These are phyloP conservation scores for Nissolia schottii DNA, from an alignment of 306 rosid species.

Conservation along the genomic window DNA sequence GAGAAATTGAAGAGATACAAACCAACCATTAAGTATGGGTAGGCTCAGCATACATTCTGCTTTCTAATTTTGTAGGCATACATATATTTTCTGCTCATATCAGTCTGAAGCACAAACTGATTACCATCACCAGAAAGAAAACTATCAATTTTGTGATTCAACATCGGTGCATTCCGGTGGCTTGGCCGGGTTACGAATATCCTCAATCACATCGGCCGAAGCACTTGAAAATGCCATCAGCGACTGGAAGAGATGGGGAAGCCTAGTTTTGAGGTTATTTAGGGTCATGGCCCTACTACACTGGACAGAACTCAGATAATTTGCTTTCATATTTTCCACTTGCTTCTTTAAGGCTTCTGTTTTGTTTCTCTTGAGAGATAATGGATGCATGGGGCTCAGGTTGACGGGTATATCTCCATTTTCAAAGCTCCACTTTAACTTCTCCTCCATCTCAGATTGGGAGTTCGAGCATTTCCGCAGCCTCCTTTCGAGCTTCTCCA, in stretches of 20 bases:
- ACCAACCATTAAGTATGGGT: neutral
- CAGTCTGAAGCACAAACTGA: neutral
- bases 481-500: constrained; percentile 53
- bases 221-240: constrained; percentile 55
- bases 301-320: constrained; percentile 50
- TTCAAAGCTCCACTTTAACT: constrained; percentile 25
- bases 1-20: constrained; percentile 9
- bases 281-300: constrained; percentile 48
- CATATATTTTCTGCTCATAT: constrained; percentile 14
- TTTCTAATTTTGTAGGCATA: constrained; percentile 1
- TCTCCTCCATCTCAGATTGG: constrained; percentile 47
- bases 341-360: constrained; percentile 61
- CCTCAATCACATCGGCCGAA: constrained; percentile 55
- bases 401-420: constrained; percentile 28
- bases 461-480: constrained; percentile 45
- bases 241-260: constrained; percentile 65
- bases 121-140: neutral
- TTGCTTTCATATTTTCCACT: constrained; percentile 48
- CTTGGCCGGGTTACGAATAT: constrained; percentile 23
- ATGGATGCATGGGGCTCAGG: constrained; percentile 62
- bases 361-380: constrained; percentile 51
- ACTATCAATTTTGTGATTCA: constrained; percentile 8
- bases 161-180: constrained; percentile 35
- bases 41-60: neutral
- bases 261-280: constrained; percentile 49